Conservation (phyloP, 75 land plant species). For the Azolla pinnata region DNA sequence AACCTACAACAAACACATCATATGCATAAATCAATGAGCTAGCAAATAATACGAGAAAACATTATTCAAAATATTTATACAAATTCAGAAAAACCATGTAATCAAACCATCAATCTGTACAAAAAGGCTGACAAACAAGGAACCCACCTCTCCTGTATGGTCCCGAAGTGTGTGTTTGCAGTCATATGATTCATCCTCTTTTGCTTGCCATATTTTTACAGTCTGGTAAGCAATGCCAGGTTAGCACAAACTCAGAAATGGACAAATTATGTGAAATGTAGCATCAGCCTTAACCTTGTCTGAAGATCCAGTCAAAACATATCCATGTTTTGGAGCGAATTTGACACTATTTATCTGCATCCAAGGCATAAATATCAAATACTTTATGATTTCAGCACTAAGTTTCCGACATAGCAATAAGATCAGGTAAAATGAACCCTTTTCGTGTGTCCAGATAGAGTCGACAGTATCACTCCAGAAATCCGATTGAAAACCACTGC, state of each 20-base stretch:
- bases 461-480: slow-evolving; percentile 70
- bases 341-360: slow-evolving; percentile 86
- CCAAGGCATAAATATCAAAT: slow-evolving; percentile 7
- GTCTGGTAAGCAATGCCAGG: slow-evolving; percentile 38
- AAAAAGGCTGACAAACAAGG: neutral
- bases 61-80: no score
- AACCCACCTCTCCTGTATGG: slow-evolving; percentile 70
- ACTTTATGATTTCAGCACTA: no score
- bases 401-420: slow-evolving; percentile 1
- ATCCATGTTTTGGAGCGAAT: slow-evolving; percentile 63
- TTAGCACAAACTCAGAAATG: neutral
- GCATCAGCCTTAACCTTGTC: slow-evolving; percentile 59
- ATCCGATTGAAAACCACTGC: slow-evolving; percentile 72
- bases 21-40: no score
- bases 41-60: no score
- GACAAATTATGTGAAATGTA: neutral
- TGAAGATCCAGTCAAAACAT: slow-evolving; percentile 72
- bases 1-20: no score
- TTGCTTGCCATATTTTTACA: slow-evolving; percentile 88
- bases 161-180: slow-evolving; percentile 72
- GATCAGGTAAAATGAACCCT: slow-evolving; percentile 39
- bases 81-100: neutral
- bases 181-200: slow-evolving; percentile 60
- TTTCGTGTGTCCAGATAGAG: slow-evolving; percentile 89
- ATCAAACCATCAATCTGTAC: neutral